Conservation (phyloP, 140 eudicot species). For the Anethum foeniculum region DNA sequence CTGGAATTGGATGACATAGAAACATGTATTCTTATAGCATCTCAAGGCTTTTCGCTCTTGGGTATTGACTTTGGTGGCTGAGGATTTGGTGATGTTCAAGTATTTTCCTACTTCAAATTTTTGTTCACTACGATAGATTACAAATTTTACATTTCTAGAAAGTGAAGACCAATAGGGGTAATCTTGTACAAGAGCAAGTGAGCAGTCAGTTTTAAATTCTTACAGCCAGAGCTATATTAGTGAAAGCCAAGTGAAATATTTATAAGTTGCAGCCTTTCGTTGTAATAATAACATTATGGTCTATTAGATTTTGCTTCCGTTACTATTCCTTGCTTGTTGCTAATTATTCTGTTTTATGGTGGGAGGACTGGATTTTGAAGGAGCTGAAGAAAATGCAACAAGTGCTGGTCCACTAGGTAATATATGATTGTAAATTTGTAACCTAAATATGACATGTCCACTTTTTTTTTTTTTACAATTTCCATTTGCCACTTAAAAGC, state of each 20-base stretch:
- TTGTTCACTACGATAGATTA: not conserved
- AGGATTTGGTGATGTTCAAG: not conserved
- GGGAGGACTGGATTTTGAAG: not conserved
- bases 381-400: not conserved
- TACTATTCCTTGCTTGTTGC: not conserved
- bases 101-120: not conserved
- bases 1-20: slow-evolving; percentile 50
- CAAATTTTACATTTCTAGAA: not conserved
- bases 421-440: not conserved
- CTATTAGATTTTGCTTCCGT: not conserved
- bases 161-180: not conserved
- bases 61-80: slow-evolving; percentile 63
- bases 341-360: not conserved
- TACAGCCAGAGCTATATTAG: not conserved
- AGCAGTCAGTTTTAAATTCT: not conserved
- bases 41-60: slow-evolving; percentile 33
- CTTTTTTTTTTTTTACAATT: not conserved
- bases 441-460: not conserved
- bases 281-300: not conserved
- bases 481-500: not conserved
- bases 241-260: not conserved
- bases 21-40: slow-evolving; percentile 20
- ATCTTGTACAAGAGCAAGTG: not conserved
- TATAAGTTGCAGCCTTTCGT: not conserved
- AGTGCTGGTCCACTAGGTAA: not conserved